Evolutionary conservation across 352 stramenopile genomes (phyloP), one percentile per base, ranked within the genome.

Genomic region (Globisporangium mamillatum): DNA sequence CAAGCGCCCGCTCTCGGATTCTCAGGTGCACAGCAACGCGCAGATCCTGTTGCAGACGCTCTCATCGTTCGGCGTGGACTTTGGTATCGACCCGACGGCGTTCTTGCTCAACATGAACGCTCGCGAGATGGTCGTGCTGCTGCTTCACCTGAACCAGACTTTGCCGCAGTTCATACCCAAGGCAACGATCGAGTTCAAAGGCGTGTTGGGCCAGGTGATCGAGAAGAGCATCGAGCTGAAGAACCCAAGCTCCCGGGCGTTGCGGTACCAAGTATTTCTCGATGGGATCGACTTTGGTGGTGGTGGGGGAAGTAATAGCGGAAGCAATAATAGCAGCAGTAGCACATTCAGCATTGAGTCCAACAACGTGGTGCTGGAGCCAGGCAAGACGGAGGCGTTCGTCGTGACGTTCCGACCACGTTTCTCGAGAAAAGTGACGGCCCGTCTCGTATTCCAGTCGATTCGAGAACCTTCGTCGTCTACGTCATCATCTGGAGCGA

Each of bases 221-320:
- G 84, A 89, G 16, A 98, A 98, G 57, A 96, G 72, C 7, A 98
- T 98, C 36, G 95, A 98, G 67, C 77, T 98, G 2, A 92, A 90
- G 66, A 98, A 98, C 64, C 90, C 94, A 6, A 94, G 88, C 22
- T 77, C 79, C 3, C 86, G 82, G 6, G 72, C 81, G 4, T 83
- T 98, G 41, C 78, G 74, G 3, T 98, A 98, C 63, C 79, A 94
- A 4, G 91, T 98, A 3, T 94, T 91, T 50, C 66, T 98, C 1
- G 89, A 98, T 54, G 86, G 71, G 36, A 73, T 52, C 0, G 57
- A 62, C 29, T 58, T 56, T 3, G 25, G 29, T 0, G 44, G 22
- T 32, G 16, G 60, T 29, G 44, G 54, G 36, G 38, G 48, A 54
- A 27, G 48, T 8, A 34, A 41, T 20, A 41, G 38, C 0, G 48